Evolutionary conservation across 2,329 filamentous ascomycete species (phyloP), one percentile per base, ranked within the genome.

Genomic region (Corinectria fuckeliana): DNA sequence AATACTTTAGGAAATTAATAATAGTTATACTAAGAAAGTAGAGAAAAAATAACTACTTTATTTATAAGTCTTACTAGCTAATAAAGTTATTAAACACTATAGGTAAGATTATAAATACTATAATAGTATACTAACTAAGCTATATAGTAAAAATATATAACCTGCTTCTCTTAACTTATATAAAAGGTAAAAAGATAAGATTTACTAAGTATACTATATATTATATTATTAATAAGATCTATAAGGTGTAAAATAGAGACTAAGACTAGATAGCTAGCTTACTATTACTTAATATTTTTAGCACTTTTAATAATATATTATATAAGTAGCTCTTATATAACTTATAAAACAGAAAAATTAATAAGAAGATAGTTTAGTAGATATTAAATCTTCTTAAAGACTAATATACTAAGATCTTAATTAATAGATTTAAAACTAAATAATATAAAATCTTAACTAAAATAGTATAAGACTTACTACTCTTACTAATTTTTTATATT

Each of bases 401-500:
- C 36, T 10, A 18, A 20, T 18, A 39, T 18, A 39, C 36, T 10
- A 39, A 18, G 36, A 39, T 39, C 50, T 44, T n/a, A 1, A 30
- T 52, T 32, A 36, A 50, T 25, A 25, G 47, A 14, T 51, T 58
- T 14, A 36, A 39, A 51, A 34, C 55, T 14, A 38, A 58, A 32
- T 25, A 3, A 30, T 23, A 52, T 28, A 58, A 14, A 48, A 25
- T 44, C 13, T 13, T 3, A 1, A 47, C 47, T 4, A 48, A 48
- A 25, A 52, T 8, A 36, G 25, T 36, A 18, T 23, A 58, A 58
- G 55, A 48, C 48, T 51, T 41, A 10, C 18, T 18, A 2, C 55
- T 58, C 11, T 58, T 41, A 52, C 55, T 21, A 20, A 52, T 58
- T 28, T 18, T 39, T 18, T 39, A 39, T 18, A 39, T 39, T 20